Evolutionary conservation across 352 stramenopile genomes (phyloP).

Genomic region (Pythium myriotylum): DNA sequence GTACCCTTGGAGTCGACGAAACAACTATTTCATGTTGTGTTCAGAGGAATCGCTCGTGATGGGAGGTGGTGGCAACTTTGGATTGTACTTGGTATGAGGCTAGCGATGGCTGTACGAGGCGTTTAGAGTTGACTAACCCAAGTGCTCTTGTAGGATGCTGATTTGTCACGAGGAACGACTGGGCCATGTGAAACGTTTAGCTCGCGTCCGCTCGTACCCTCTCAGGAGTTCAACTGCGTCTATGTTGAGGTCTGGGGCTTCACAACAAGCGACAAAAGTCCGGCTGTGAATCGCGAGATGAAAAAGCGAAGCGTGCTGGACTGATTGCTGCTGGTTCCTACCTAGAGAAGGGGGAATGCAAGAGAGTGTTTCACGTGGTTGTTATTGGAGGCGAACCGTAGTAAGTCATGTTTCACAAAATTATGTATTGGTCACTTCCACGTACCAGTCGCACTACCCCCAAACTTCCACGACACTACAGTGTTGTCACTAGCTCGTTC

Average conservation of each 20-base stretch:
- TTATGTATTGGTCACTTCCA: slow-evolving; percentile 13
- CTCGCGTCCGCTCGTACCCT: slow-evolving; percentile 72
- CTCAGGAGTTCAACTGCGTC: slow-evolving; percentile 80
- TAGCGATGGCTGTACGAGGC: not conserved
- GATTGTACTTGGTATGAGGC: slow-evolving; percentile 79
- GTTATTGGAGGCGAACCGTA: too few relatives aligned
- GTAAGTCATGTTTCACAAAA: not conserved
- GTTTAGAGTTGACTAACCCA: too few relatives aligned
- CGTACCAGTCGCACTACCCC: not conserved
- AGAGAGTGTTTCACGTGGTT: not conserved
- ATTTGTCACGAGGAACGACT: slow-evolving; percentile 83
- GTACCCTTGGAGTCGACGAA: slow-evolving; percentile 87
- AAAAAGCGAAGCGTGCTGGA: slow-evolving; percentile 66
- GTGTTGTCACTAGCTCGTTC: slow-evolving; percentile 32
- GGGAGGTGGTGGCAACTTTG: slow-evolving; percentile 89
- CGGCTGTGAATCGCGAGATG: slow-evolving; percentile 37
- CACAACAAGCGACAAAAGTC: slow-evolving; percentile 58
- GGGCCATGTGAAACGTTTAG: slow-evolving; percentile 88
- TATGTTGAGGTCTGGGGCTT: slow-evolving; percentile 89
- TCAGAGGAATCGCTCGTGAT: slow-evolving; percentile 91
- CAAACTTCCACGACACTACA: slow-evolving; percentile 9
- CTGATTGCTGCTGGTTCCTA: slow-evolving; percentile 25
- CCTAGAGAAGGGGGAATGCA: not conserved
- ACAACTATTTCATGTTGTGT: slow-evolving; percentile 92
- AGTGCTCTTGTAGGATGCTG: slow-evolving; percentile 58